These are phyloP conservation scores for Pythium biforme DNA, from an alignment of 352 stramenopile genomes.

Conservation along the genomic window DNA sequence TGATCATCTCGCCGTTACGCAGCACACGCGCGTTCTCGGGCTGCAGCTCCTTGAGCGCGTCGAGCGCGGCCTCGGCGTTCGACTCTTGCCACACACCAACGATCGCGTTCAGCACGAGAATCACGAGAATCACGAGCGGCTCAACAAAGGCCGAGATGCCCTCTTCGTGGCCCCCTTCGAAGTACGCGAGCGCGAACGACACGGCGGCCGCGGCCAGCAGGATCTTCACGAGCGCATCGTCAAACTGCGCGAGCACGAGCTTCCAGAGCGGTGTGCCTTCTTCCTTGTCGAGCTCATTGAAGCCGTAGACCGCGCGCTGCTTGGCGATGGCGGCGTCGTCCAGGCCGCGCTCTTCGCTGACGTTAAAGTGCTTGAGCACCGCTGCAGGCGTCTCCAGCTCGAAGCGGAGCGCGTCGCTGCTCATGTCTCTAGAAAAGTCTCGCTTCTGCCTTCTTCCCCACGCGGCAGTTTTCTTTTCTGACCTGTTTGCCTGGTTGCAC, in stretches of 20 bases:
- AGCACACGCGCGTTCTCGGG: conserved; percentile 89
- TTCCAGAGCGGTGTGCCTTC: conserved; percentile 89
- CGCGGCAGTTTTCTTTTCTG: conserved; percentile 17
- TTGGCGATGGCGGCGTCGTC: conserved; percentile 53
- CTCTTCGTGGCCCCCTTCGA: conserved; percentile 87
- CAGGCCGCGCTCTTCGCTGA: conserved; percentile 60
- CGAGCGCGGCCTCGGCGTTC: conserved; percentile 92
- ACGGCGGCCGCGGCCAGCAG: conserved; percentile 95
- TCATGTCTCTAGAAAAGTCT: conserved; percentile 10
- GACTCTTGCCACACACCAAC: conserved; percentile 97
- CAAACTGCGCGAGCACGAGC: conserved; percentile 98
- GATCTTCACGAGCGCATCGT: conserved; percentile 98
- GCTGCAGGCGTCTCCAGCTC: conserved; percentile 65
- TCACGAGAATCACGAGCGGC: conserved; percentile 96
- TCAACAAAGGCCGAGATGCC: conserved; percentile 94
- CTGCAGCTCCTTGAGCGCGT: conserved; percentile 96
- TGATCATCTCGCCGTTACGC: conserved; percentile 82
- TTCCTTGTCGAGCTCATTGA: conserved; percentile 91
- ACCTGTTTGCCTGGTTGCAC: background rate
- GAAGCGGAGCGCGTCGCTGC: conserved; percentile 33
- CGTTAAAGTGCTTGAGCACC: conserved; percentile 78
- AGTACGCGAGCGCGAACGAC: conserved; percentile 92
- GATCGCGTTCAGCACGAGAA: conserved; percentile 96
- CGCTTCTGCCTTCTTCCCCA: conserved; percentile 4
- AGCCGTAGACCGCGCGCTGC: conserved; percentile 60